Conservation (phyloP, 352 stramenopile genomes). For the Pseudoperonospora humuli region DNA sequence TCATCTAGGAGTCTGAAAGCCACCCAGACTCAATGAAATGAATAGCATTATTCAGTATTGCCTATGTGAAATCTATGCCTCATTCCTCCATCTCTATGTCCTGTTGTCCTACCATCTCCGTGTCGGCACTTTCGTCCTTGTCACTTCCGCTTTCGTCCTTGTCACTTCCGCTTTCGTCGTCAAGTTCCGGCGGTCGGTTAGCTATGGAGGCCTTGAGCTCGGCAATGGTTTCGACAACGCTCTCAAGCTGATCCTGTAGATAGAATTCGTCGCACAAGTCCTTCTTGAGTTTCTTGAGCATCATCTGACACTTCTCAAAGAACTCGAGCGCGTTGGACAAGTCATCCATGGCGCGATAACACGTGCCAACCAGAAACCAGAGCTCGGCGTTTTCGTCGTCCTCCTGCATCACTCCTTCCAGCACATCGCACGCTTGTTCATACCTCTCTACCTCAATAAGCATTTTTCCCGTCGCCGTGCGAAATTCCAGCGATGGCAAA, state of each 20-base stretch:
- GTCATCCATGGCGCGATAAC: constrained; percentile 83
- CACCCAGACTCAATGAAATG: no score
- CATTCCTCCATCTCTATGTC: constrained; percentile 82
- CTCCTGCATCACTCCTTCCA: constrained; percentile 85
- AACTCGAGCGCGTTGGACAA: constrained; percentile 77
- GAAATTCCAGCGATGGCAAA: constrained; percentile 80
- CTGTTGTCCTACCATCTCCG: constrained; percentile 43
- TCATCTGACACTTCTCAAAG: constrained; percentile 68
- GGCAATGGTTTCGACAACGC: constrained; percentile 53
- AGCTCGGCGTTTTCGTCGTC: constrained; percentile 87
- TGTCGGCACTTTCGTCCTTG: constrained; percentile 13
- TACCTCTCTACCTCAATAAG: constrained; percentile 84
- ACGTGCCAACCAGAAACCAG: constrained; percentile 85
- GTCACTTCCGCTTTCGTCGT: constrained; percentile 45
- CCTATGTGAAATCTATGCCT: constrained; percentile 43
- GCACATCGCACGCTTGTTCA: constrained; percentile 69
- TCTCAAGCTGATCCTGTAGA: constrained; percentile 72
- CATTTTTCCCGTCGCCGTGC: constrained; percentile 71
- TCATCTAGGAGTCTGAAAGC: no score
- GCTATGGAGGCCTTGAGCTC: constrained; percentile 50
- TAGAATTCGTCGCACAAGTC: constrained; percentile 66
- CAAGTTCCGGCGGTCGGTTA: constrained; percentile 42
- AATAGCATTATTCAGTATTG: no score
- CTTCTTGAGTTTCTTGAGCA: constrained; percentile 79
- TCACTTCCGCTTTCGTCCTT: constrained; percentile 24